Base-by-base conservation (phyloP, 257 asterid species). In the Pogostemon cablin region DNA sequence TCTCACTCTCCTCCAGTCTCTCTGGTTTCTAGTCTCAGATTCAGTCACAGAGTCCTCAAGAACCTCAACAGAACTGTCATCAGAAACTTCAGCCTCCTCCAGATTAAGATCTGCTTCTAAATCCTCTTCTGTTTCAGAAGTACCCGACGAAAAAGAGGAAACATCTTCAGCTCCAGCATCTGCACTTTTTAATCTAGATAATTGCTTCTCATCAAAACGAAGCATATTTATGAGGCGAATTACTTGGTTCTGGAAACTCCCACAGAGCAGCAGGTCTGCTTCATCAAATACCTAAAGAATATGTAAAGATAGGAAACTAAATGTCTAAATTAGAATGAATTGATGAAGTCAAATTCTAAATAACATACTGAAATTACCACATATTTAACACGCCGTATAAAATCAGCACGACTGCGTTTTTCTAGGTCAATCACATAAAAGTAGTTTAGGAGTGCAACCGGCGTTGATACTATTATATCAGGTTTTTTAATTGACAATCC, bases 231-330 rank as follows among this genome's bases (percentile, higher is more conserved):
- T 87, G 61, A 93, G 91, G 67, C 93, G 96, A 74, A 91, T 74
- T 49, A 93, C 86, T 84, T 93, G 99, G 87, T 91, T 91, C 83
- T 93, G 98, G 61, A 91, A 93, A 77, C 98, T 85, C 69, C 99
- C 96, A 75, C 96, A 89, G 41, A 93, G 96, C 44, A 93, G 86
- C 86, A 91, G 78, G 86, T 91, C 99, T 52, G 96, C 99, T 86
- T 93, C 99, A 67, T 93, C 99, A 81, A 93, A 91, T 76, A 93
- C 96, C 98, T 93, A 77, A 41, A 49, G 66, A 4, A 62, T 4
- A 66, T 52, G 15, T 55, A 73, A 68, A 77, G 38, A 72, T 58
- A 47, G 42, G 49, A 38, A 59, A 68, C 46, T 63, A 50, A 60
- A 42, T 41, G 8, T 75, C 54, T 50, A 12, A 63, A 48, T 49